These are phyloP conservation scores for Vaccinium myrtillus DNA, from an alignment of 148 eudicot species.

Conservation along the genomic window DNA sequence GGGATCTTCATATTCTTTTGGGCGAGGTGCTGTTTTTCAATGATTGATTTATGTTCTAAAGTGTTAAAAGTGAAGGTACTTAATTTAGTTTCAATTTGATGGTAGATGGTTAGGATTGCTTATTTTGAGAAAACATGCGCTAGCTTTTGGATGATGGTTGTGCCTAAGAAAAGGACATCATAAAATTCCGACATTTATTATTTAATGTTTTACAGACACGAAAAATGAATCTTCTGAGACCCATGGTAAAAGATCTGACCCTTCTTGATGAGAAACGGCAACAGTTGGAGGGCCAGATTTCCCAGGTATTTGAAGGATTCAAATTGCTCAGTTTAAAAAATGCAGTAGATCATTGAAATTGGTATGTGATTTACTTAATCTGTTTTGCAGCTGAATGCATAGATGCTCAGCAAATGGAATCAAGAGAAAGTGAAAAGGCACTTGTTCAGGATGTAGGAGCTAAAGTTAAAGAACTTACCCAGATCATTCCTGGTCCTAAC, in stretches of 20 bases:
- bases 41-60: not conserved
- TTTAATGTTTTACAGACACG: conserved; percentile 35
- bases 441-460: conserved; percentile 62
- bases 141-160: not conserved
- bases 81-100: not conserved
- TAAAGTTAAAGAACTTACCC: conserved; percentile 64
- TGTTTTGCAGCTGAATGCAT: conserved; percentile 56
- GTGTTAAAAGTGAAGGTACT: not conserved
- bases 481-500: conserved; percentile 60
- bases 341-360: not conserved
- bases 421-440: conserved; percentile 69
- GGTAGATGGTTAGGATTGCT: not conserved
- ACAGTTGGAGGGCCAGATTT: conserved; percentile 47
- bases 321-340: not conserved
- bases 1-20: not conserved
- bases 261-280: conserved; percentile 53
- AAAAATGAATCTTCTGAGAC: conserved; percentile 41
- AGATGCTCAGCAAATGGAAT: conserved; percentile 50
- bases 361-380: not conserved
- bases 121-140: not conserved
- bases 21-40: too few species aligned
- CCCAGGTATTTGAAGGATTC: conserved; percentile 39
- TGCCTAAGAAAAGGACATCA: not conserved
- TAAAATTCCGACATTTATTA: not conserved
- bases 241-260: conserved; percentile 43